A percentile compares a stretch with the other conserved stretches of the same genome.
Conservation (phyloP, 345 rosid species). For the Psidium friedrichsthalianum region DNA sequence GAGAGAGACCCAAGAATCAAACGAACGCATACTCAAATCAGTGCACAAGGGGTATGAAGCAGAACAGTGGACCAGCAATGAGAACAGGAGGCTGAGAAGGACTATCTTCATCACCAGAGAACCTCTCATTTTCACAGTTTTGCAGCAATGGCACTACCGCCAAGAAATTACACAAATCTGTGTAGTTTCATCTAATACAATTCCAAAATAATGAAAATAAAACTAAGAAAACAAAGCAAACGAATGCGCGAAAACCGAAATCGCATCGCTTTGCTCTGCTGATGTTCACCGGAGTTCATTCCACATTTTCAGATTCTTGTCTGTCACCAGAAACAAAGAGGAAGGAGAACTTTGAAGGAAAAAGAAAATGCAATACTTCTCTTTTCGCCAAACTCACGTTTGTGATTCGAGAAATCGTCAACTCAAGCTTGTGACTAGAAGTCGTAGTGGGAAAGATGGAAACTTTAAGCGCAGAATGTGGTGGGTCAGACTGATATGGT, state of each 20-base stretch:
- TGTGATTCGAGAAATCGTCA: background rate
- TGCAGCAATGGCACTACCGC: background rate
- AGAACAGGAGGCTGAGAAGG: background rate
- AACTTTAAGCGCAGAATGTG: background rate
- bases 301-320: background rate
- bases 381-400: background rate
- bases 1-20: background rate
- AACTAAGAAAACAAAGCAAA: background rate
- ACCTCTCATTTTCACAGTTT: background rate
- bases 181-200: background rate
- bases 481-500: background rate
- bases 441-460: background rate
- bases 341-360: background rate
- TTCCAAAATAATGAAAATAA: background rate
- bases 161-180: background rate
- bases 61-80: background rate
- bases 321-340: background rate
- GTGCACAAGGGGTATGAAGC: constrained; percentile 19
- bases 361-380: background rate
- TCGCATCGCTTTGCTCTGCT: background rate
- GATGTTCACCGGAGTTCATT: background rate
- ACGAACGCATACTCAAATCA: constrained; percentile 22
- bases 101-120: background rate
- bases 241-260: background rate
- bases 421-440: background rate